phyloP scores from a whole-genome alignment of 306 rosid species.

The Betula pendula region DNA sequence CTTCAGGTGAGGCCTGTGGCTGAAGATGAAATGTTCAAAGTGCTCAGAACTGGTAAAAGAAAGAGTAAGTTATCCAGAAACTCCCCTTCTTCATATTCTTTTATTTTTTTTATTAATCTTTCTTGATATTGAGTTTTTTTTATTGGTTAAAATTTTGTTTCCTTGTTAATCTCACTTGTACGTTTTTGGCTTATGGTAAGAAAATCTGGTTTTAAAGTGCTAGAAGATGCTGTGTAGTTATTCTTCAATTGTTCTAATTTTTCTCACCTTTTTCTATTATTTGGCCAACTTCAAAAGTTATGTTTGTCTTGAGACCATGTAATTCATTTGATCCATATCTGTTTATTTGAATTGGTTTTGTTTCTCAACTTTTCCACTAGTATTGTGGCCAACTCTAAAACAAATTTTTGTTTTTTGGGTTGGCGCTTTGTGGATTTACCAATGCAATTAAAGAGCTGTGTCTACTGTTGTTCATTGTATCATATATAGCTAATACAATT shows the following conservation, averaged over 20 bases:
- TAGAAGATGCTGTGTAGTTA: background rate
- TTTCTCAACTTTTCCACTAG: background rate
- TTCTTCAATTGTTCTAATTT: background rate
- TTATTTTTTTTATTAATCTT: background rate
- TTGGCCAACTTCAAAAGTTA: background rate
- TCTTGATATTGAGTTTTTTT: background rate
- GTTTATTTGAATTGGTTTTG: background rate
- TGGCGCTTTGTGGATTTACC: background rate
- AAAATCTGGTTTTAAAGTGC: background rate
- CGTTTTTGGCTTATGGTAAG: background rate
- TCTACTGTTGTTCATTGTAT: background rate
- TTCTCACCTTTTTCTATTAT: background rate
- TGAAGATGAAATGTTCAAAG: constrained; percentile 96
- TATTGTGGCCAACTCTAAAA: background rate
- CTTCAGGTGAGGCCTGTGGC: constrained; percentile 91
- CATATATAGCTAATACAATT: background rate
- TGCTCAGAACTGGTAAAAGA: constrained; percentile 82
- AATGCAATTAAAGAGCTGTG: background rate
- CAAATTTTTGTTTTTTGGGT: background rate
- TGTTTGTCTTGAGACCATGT: background rate
- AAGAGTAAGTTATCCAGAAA: constrained; percentile 55
- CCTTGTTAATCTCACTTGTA: background rate
- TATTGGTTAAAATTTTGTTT: background rate
- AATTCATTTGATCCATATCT: background rate
- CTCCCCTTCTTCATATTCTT: background rate